Evolutionary conservation across 331 rosid genomes (phyloP), one percentile per base, ranked within the genome.

Genomic region (Malus hybrid): DNA sequence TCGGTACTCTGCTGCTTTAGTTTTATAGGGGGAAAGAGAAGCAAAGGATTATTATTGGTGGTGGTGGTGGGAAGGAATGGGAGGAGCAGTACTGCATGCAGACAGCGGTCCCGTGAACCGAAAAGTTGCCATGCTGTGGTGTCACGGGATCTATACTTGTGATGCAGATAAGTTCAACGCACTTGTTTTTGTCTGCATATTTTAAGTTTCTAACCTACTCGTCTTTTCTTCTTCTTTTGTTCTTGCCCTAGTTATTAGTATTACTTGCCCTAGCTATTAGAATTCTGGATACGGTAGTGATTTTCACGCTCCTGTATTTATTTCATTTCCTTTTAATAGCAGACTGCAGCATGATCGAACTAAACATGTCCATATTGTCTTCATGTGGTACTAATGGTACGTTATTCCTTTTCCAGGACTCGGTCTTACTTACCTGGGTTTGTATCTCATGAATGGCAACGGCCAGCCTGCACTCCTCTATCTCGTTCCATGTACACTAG

Each of bases 381-480:
- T 16, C 3, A 12, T 28, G 4, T 52, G 70, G 18, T 61, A 57
- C 58, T 82, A 63, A 84, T 48, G 29, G 63, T 26, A 66, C 55
- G 32, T 61, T 24, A 29, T 24, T 24, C 24, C 24, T 24, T 24
- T 24, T 24, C 24, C 24, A 24, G 24, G 24, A 24, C 24, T 24
- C 24, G 24, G 76, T 75, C 70, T 90, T 4, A 93, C 97, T 3
- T 93, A 93, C 80, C 36, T 90, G 70, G 98, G 89, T 65, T 63
- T 93, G 70, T 93, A 91, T 80, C 7, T 93, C 63, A 93, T 93
- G 98, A 66, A 90, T 11, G 97, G 98, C 58, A 89, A 94, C 72
- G 98, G 98, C 74, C 98, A 94, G 74, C 98, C 98, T 63, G 98
- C 98, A 62, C 98, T 94, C 6, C 98, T 94, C 30, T 94, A 94